Base-by-base conservation (phyloP, 208 protist species). In the Trypanosoma platydactyli region DNA sequence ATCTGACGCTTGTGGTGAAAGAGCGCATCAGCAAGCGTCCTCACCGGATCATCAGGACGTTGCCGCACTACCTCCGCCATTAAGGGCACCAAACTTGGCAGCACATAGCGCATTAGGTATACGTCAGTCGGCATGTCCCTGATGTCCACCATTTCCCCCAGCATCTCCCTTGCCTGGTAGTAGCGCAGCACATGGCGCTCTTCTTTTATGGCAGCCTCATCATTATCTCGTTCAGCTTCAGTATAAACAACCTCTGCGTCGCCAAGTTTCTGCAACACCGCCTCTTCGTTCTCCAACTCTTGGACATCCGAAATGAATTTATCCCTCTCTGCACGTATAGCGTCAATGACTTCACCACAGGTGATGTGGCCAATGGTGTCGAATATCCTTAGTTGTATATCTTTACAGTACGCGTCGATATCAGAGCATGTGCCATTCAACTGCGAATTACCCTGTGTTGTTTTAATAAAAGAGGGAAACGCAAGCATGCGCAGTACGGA, bases 101-200 rank as follows among this genome's bases (percentile, higher is more conserved):
- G 57, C 15, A 98, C 93, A 51, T 97, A 89, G 56, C 75, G 80
- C 92, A 98, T 98, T 45, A 98, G 66, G 62, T 97, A 98, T 58
- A 77, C 73, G 62, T 96, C 78, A 52, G 81, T 79, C n/a, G 94
- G 93, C 69, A 94, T 50, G 40, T 38, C 7, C 53, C 70, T 66
- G 42, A 77, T 48, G 13, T 52, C 52, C 9, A 18, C 59, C 11
- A 63, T 48, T 6, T 77, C 68, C 4, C 48, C 57, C 22, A 72
- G 63, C 9, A 71, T 61, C 51, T 97, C 91, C 15, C 81, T 56
- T 7, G 95, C 65, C 49, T 90, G 68, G 42, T 76, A 73, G 48
- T 86, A 80, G 18, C 94, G 76, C 57, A 88, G 65, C 42, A 71
- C 29, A 11, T 74, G 81, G 33, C 72, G 67, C 62, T 91, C 85